Conservation (phyloP, 257 asterid genomes). For the Solanum etuberosum region DNA sequence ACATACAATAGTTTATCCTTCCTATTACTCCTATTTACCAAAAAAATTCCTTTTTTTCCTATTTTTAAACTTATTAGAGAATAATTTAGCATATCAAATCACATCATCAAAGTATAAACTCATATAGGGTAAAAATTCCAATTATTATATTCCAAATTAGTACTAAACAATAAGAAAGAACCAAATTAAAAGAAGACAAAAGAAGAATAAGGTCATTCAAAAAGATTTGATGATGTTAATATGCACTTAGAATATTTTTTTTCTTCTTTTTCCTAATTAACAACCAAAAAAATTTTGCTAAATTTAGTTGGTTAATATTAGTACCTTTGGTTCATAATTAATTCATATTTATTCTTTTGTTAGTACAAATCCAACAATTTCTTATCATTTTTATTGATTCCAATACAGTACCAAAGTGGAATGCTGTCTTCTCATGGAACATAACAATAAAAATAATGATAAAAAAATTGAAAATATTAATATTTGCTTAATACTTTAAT, state of each 20-base stretch:
- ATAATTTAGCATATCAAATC: not conserved
- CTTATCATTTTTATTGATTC: not conserved
- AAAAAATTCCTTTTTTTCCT: not conserved
- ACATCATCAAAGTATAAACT: not conserved
- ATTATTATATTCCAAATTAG: not conserved
- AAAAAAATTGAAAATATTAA: not conserved
- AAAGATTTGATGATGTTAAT: slow-evolving; percentile 7
- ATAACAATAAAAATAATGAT: not conserved
- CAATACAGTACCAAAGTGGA: not conserved
- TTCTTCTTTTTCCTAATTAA: not conserved
- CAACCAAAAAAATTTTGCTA: slow-evolving; percentile 9
- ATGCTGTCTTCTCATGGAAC: not conserved
- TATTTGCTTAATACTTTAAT: not conserved
- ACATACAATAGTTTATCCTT: not conserved
- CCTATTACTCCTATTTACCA: not conserved
- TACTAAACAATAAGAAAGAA: not conserved
- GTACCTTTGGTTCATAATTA: not conserved
- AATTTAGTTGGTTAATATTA: not conserved
- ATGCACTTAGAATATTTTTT: not conserved
- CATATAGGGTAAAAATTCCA: not conserved
- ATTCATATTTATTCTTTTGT: not conserved
- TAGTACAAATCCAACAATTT: not conserved
- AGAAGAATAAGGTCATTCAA: not conserved
- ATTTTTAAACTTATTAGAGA: not conserved
- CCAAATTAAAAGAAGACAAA: not conserved